These are phyloP conservation scores for Euptelea pleiosperma DNA, from an alignment of 164 flowering plant genomes.

Conservation along the genomic window DNA sequence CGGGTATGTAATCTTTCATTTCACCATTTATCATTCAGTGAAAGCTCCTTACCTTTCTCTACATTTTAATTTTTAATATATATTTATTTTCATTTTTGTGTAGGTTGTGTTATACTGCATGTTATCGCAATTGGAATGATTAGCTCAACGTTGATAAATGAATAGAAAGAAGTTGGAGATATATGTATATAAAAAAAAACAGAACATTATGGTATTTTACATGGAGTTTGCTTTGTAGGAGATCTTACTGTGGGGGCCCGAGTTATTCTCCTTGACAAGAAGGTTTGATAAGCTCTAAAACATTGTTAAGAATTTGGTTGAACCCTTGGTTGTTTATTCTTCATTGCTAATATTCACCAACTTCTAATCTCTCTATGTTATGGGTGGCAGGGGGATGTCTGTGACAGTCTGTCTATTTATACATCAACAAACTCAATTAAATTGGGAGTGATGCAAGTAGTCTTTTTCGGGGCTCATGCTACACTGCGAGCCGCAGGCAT, in stretches of 20 bases:
- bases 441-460: background rate
- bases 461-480: background rate
- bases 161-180: background rate
- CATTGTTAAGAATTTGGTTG: background rate
- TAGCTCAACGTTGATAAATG: background rate
- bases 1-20: slow-evolving; percentile 13
- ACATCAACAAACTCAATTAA: slow-evolving; percentile 2
- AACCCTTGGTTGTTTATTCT: background rate
- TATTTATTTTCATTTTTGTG: background rate
- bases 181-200: background rate
- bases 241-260: background rate
- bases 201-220: background rate
- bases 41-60: background rate
- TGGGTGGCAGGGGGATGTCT: background rate
- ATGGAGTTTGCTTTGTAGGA: background rate
- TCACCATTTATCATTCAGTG: background rate
- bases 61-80: background rate
- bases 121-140: background rate
- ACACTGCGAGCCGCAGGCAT: background rate
- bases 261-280: background rate
- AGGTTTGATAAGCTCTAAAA: slow-evolving; percentile 2
- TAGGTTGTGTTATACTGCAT: slow-evolving; percentile 8
- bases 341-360: too few relatives aligned
- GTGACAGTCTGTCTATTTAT: background rate
- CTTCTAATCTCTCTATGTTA: background rate